These are phyloP conservation scores for Ophiosphaerella korrae DNA, from an alignment of 2,329 filamentous ascomycete species.

Conservation along the genomic window DNA sequence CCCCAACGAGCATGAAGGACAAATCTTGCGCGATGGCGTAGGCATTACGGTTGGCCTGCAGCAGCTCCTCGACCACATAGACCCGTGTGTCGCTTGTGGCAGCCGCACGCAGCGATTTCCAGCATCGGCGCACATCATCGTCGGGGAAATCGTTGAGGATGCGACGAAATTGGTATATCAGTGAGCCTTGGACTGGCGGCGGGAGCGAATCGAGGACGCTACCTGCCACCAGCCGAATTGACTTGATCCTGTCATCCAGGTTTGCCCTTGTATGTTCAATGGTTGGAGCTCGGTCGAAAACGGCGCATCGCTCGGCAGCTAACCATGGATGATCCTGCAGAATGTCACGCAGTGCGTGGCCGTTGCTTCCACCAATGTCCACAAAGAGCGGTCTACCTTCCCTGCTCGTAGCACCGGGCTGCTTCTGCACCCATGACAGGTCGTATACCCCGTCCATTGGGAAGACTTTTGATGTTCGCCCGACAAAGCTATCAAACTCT, in stretches of 20 bases:
- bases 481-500: conserved; percentile 1
- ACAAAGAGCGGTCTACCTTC: background rate
- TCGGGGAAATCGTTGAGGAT: conserved; percentile 1
- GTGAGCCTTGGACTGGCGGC: background rate
- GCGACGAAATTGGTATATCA: background rate
- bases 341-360: background rate
- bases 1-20: background rate
- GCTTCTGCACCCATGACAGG: background rate
- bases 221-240: background rate
- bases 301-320: background rate
- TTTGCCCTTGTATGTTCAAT: background rate
- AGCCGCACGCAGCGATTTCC: background rate
- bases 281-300: background rate
- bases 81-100: background rate
- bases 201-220: background rate
- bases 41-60: background rate
- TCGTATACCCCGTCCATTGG: background rate
- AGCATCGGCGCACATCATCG: background rate
- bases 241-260: background rate
- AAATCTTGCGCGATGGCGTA: conserved; percentile 1
- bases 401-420: background rate
- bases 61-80: background rate
- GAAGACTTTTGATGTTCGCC: background rate
- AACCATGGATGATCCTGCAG: conserved; percentile 1
- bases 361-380: background rate